Evolutionary conservation across 352 stramenopile genomes (phyloP).

Genomic region (Phytophthora ramorum): DNA sequence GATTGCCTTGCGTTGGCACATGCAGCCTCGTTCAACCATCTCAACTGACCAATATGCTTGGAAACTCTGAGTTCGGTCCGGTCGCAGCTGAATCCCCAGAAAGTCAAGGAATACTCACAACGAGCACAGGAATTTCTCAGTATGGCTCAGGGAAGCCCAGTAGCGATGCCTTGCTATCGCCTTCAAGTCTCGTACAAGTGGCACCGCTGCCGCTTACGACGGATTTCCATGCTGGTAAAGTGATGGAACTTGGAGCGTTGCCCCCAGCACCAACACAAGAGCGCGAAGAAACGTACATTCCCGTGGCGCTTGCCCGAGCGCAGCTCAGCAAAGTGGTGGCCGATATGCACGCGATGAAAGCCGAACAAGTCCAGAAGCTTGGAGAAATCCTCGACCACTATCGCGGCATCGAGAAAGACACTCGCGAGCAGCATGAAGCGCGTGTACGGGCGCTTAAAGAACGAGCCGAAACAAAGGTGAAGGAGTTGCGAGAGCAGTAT

Average conservation of each 20-base stretch:
- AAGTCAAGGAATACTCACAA: background rate
- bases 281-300: constrained; percentile 74
- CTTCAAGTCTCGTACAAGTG: constrained; percentile 29
- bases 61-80: too few relatives aligned
- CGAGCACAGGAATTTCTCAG: background rate
- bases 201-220: constrained; percentile 39
- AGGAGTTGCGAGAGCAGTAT: constrained; percentile 36
- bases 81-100: background rate
- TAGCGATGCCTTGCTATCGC: background rate
- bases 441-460: constrained; percentile 56
- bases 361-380: constrained; percentile 62
- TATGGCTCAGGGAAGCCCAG: background rate
- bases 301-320: constrained; percentile 61
- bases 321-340: constrained; percentile 74
- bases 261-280: constrained; percentile 21
- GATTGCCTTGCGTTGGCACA: background rate
- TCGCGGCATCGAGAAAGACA: constrained; percentile 64
- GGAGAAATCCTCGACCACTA: constrained; percentile 60
- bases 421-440: constrained; percentile 59
- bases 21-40: background rate
- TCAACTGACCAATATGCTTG: background rate
- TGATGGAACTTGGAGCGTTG: constrained; percentile 11
- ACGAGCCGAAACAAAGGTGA: constrained; percentile 39
- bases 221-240: constrained; percentile 65
- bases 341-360: constrained; percentile 84